Evolutionary conservation across 2,329 filamentous ascomycete genomes (phyloP), one percentile per base, ranked within the genome.

Genomic region (Scolecobasidium constrictum): DNA sequence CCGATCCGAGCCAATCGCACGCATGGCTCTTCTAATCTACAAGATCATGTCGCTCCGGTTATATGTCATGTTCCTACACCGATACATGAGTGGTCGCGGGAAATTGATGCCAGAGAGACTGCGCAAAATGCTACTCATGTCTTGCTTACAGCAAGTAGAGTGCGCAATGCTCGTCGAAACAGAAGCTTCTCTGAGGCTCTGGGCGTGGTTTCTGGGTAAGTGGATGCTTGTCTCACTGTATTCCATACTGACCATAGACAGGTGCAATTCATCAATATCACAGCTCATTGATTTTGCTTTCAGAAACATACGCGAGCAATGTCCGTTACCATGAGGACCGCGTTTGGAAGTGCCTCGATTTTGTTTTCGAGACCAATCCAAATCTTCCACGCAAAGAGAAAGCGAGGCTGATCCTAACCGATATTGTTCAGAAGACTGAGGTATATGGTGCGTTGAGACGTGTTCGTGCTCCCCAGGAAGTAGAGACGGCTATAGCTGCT

Each of bases 231-330:
- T 22, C 31, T 18, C 22, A 7, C 9, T 26, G 23, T 6, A 11
- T 22, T 40, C 20, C 17, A 43, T n/a, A 3, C 13, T 31, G 26
- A 40, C 23, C 15, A 28, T 13, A n/a, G 50, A 53, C 65, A 11
- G 80, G 81, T 4, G 80, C 83, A 4, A 74, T 82, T 48, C 78
- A 83, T 47, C 82, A 86, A 55, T 85, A 80, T 56, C 83, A 86
- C 53, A 71, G 73, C 4, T 79, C 81, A 0, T 67, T 87, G 22
- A 66, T 87, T 1, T 64, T 88, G 17, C 67, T 84, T 5, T 72
- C 76, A 17, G 81, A 87, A 54, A 62, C 85, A 3, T 81, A 77
- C 54, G 70, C 72, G 37, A 68, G 70, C 33, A 73, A 77, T 0
- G 62, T 70, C 42, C 66, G 71, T 38, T 68, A 68, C 40, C 67